Conservation (phyloP, 2,329 filamentous ascomycete species). For the Pleurostoma richardsiae region DNA sequence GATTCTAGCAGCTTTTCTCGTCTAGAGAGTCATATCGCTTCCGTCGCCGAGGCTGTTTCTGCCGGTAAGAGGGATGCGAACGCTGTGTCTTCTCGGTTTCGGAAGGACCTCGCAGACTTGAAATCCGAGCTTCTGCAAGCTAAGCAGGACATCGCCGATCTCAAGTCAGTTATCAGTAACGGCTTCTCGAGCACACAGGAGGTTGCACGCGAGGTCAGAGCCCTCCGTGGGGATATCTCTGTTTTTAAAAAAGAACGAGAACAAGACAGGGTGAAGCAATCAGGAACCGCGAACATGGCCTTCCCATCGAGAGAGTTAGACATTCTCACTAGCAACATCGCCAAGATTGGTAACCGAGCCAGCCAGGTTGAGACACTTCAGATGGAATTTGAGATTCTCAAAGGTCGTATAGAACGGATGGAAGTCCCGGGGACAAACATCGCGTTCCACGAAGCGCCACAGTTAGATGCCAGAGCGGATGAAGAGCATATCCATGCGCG, state of each 20-base stretch:
- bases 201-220: slow-evolving; percentile 22
- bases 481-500: background rate
- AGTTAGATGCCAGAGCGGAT: background rate
- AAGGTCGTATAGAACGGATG: slow-evolving; percentile 26
- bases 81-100: slow-evolving; percentile 10
- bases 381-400: slow-evolving; percentile 36
- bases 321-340: slow-evolving; percentile 30
- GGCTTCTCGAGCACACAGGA: slow-evolving; percentile 14
- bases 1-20: slow-evolving; percentile 9
- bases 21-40: slow-evolving; percentile 17
- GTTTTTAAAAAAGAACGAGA: slow-evolving; percentile 21
- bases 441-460: background rate
- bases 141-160: slow-evolving; percentile 13
- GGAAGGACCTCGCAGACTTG: slow-evolving; percentile 14
- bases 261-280: slow-evolving; percentile 14
- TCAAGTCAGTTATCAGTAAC: slow-evolving; percentile 13
- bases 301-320: slow-evolving; percentile 29
- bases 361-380: slow-evolving; percentile 32
- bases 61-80: slow-evolving; percentile 13
- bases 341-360: slow-evolving; percentile 29
- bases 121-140: slow-evolving; percentile 16
- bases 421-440: slow-evolving; percentile 15
- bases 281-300: slow-evolving; percentile 2
- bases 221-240: slow-evolving; percentile 25
- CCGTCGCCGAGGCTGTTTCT: slow-evolving; percentile 11